Evolutionary conservation across 192 early-diverging fungal genomes (phyloP), one percentile per base, ranked within the genome.

Genomic region (Gaertneriomyces semiglobifer): DNA sequence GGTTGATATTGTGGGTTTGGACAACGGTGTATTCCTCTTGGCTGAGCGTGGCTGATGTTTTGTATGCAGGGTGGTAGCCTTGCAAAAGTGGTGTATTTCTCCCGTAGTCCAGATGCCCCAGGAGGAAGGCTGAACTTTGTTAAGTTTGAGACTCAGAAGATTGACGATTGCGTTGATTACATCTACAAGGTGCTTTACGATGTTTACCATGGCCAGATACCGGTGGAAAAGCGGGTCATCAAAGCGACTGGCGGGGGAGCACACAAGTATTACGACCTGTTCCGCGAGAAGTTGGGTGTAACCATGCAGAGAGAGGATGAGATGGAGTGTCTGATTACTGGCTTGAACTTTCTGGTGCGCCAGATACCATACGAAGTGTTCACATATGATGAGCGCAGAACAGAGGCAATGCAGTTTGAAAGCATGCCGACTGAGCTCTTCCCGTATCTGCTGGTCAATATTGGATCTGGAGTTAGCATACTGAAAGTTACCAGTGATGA

Each of bases 361-460:
- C 87, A 98, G 67, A 91, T 98, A 58, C 87, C 92, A 0, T 90
- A 92, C 71, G 95, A 98, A 73, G 90, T 92, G 18, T 98, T 96
- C 66, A 93, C 93, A 8, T 98, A 94, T 68, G 86, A 89, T 66
- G 89, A 93, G 56, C 68, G 83, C 57, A 77, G 87, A 14, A 40
- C 80, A 9, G 78, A 77, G 43, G 77, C 79, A 45, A 90, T 88
- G 79, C 71, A 79, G 72, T 90, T 86, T 63, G 87, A 86, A 52
- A 64, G 74, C 5, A 74, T 72, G 12, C 74, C 74, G 2, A 67
- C 70, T 18, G 84, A 91, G 45, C 74, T 89, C 47, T 98, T 90
- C 71, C 95, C 95, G 33, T 96, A 95, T 77, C 86, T 98, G 88
- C 77, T 98, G 62, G 94, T 96, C 41, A 98, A 98, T 63, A 95